Evolutionary conservation across 2,329 filamentous ascomycete genomes (phyloP), one percentile per base, ranked within the genome.

Genomic region (Aspergillus sp.): DNA sequence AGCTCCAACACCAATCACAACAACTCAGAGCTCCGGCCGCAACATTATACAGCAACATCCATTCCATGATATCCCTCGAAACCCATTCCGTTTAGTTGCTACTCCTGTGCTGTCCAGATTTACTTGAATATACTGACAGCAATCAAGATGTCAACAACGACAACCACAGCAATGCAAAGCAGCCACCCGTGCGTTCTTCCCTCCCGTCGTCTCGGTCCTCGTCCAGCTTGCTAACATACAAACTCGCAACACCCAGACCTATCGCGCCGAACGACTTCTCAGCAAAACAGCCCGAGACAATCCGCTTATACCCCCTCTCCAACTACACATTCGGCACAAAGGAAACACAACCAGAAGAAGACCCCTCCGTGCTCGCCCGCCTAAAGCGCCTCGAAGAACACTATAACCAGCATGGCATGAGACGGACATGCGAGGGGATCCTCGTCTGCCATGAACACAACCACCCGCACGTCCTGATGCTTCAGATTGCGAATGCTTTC

Each of bases 301-400:
- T 99, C 70, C 90, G 90, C 53, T 85, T 99, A 24, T 98, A 93
- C 72, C 95, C 95, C 35, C 85, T 99, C 49, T 96, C 92, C 66
- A 99, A 98, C 82, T 99, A 99, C 82, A 98, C 95, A 23, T 98
- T 99, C 70, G 93, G 93, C 62, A 96, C 96, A 60, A 99, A 99
- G 78, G 95, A 98, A 80, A 96, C 90, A 21, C 95, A 99, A 74
- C 95, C 93, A 2, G 95, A 99, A 77, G 95, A 99, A 77, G 95
- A 99, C 70, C 93, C 93, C 0, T 97, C 92, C 0, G 95, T 99
- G 2, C 86, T 96, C 57, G 93, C 95, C 56, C 90, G 95, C 2
- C 82, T 99, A 64, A 93, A 93, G 80, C 88, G 95, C 8, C 84
- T 99, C n/a, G 92, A 98, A 75, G 93, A 98, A 73, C 93, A 99